Conservation (phyloP, 495 filamentous ascomycete genomes). For the Rusavskia elegans region DNA sequence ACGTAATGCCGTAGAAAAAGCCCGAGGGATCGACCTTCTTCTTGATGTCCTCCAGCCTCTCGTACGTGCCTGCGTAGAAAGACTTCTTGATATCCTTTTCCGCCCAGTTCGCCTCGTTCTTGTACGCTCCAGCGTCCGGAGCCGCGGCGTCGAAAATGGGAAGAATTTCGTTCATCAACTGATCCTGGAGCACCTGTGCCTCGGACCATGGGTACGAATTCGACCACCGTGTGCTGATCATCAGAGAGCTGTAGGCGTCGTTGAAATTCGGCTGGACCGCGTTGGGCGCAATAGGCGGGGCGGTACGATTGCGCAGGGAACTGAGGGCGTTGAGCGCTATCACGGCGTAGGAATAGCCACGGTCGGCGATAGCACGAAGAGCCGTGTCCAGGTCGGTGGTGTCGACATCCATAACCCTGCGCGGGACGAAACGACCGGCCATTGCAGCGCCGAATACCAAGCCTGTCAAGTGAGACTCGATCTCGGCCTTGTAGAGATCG, state of each 20-base stretch:
- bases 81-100: neutral
- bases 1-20: neutral
- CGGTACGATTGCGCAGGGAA: neutral
- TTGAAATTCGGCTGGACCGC: neutral
- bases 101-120: neutral
- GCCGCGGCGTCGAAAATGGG: neutral
- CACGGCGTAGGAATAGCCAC: neutral
- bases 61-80: conserved; percentile 1
- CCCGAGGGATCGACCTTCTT: neutral
- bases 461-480: neutral
- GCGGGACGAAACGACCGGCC: neutral
- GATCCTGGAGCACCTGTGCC: neutral
- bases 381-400: neutral
- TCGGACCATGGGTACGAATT: neutral
- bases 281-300: neutral
- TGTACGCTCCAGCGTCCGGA: neutral
- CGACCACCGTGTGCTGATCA: neutral
- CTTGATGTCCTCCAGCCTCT: neutral
- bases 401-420: neutral
- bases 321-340: neutral
- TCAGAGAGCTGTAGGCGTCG: neutral
- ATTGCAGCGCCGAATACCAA: neutral
- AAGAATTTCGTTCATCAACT: neutral
- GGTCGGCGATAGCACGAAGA: neutral
- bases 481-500: neutral